Conservation (phyloP, 164 flowering plant species). For the Stephania japonica region DNA sequence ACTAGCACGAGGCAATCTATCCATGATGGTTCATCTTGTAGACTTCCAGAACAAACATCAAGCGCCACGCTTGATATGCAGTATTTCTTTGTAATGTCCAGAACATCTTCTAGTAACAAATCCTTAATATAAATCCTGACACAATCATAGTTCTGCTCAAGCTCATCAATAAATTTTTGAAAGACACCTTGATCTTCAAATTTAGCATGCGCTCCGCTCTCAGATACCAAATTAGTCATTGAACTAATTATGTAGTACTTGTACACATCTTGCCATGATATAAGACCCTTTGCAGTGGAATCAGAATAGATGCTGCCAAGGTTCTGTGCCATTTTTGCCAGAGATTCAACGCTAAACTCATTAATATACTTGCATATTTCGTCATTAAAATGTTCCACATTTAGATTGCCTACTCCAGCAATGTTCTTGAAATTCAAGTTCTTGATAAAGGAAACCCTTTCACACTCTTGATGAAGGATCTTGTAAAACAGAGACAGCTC, state of each 20-base stretch:
- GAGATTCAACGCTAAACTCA: conserved; percentile 62
- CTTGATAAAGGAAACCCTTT: conserved; percentile 52
- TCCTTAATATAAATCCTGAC: conserved; percentile 41
- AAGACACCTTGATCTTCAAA: conserved; percentile 35
- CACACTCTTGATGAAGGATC: conserved; percentile 69
- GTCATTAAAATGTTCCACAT: conserved; percentile 41
- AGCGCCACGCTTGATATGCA: conserved; percentile 39
- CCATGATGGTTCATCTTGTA: conserved; percentile 46
- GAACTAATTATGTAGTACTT: conserved; percentile 44
- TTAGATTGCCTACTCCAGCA: conserved; percentile 59
- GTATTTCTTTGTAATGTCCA: conserved; percentile 49
- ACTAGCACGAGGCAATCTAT: conserved; percentile 61
- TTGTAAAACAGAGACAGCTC: conserved; percentile 44
- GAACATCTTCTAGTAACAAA: conserved; percentile 36
- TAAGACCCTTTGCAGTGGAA: conserved; percentile 38
- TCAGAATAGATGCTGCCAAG: conserved; percentile 37
- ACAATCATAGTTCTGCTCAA: conserved; percentile 61
- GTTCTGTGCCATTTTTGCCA: conserved; percentile 69
- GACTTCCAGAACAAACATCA: conserved; percentile 20
- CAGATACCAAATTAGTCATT: conserved; percentile 39
- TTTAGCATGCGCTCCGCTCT: conserved; percentile 5
- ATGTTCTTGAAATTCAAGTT: conserved; percentile 78
- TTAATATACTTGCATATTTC: conserved; percentile 53
- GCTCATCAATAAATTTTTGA: conserved; percentile 39
- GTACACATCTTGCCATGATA: conserved; percentile 66